Percentiles rank a stretch among this genome's conserved stretches.
These are phyloP conservation scores for Magnolia kwangsiensis DNA, from an alignment of 164 flowering plant genomes.

Conservation along the genomic window DNA sequence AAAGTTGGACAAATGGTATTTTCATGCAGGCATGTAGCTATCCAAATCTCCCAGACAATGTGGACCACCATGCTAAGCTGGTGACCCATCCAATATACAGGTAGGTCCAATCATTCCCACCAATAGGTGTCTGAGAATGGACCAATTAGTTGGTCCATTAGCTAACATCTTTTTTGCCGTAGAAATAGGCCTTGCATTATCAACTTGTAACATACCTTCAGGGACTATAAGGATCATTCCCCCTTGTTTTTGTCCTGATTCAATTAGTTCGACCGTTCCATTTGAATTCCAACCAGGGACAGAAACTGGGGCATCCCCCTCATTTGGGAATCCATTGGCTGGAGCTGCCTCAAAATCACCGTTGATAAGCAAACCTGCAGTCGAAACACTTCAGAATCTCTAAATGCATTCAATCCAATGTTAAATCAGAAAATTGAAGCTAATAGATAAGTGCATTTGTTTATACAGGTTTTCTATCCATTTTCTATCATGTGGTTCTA, in stretches of 20 bases:
- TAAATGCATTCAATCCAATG: not conserved
- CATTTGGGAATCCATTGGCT: constrained; percentile 59
- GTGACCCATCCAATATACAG: no score
- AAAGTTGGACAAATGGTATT: no score
- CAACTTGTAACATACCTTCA: not conserved
- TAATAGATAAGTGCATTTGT: not conserved
- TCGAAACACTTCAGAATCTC: no score
- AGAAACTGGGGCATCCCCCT: constrained; percentile 32
- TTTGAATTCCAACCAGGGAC: constrained; percentile 71
- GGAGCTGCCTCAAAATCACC: constrained; percentile 91
- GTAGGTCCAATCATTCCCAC: no score
- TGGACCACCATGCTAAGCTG: no score
- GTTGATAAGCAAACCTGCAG: constrained; percentile 60
- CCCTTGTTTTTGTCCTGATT: constrained; percentile 79
- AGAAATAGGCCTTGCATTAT: not conserved
- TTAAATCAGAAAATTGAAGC: not conserved
- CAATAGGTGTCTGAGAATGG: no score
- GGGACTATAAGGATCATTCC: constrained; percentile 95
- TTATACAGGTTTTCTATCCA: not conserved
- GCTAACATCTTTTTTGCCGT: no score
- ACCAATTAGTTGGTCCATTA: no score
- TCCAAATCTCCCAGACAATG: no score
- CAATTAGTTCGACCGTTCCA: constrained; percentile 84
- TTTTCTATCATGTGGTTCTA: not conserved
- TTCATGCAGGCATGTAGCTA: no score